Conservation (phyloP, 371 early-diverging fungal species). For the Catenaria anguillulae region DNA sequence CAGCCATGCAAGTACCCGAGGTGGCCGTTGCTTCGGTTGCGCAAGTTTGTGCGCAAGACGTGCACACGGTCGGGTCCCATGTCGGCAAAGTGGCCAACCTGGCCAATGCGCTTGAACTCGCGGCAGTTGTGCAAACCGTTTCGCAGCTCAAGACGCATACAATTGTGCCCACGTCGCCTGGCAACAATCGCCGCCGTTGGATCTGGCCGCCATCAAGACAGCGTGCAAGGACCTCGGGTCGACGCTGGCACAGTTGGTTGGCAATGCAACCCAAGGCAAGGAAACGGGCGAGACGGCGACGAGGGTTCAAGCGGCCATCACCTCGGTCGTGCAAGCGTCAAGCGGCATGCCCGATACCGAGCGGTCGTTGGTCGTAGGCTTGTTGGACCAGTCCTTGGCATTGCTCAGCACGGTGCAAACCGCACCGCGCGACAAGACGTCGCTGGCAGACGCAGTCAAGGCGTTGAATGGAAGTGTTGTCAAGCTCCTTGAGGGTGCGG, state of each 20-base stretch:
- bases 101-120: slow-evolving; percentile 17
- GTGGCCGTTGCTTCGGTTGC: slow-evolving; percentile 10
- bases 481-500: background rate
- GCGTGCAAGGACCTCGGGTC: slow-evolving; percentile 1
- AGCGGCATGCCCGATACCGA: background rate
- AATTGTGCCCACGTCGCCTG: background rate
- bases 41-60: slow-evolving; percentile 14
- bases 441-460: background rate
- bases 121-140: slow-evolving; percentile 9
- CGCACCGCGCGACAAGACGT: background rate
- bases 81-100: slow-evolving; percentile 10
- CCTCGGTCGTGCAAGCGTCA: background rate
- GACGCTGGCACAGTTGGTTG: background rate
- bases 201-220: background rate
- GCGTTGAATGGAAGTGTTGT: background rate
- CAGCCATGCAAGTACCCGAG: background rate
- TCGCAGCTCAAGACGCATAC: slow-evolving; percentile 14
- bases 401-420: background rate
- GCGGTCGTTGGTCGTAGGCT: background rate
- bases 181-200: background rate
- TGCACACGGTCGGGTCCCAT: slow-evolving; percentile 12
- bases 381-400: background rate
- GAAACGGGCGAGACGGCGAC: background rate
- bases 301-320: background rate
- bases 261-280: background rate